These are phyloP conservation scores for Aspergillus versicolor DNA, from an alignment of 2,329 filamentous ascomycete genomes.

Conservation along the genomic window DNA sequence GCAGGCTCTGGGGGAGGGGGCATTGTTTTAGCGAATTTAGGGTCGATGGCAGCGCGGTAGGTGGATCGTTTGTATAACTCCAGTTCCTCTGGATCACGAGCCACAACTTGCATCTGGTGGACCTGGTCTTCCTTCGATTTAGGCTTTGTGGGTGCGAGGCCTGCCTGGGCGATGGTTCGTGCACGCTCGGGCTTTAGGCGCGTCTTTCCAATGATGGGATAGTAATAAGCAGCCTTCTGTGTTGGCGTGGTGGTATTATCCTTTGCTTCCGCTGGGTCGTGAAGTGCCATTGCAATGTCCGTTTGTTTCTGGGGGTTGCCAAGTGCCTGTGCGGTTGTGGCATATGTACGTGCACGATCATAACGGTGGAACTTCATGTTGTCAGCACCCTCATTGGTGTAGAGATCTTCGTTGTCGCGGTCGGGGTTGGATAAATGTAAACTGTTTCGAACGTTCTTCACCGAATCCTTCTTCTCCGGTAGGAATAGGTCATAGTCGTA, in stretches of 20 bases:
- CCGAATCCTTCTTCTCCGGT: slow-evolving; percentile 48
- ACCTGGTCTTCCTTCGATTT: slow-evolving; percentile 48
- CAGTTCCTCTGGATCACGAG: slow-evolving; percentile 51
- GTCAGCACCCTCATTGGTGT: slow-evolving; percentile 47
- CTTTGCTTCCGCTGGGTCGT: slow-evolving; percentile 46
- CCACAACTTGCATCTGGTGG: slow-evolving; percentile 53
- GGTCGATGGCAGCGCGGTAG: slow-evolving; percentile 48
- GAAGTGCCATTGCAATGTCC: slow-evolving; percentile 59
- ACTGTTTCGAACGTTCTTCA: slow-evolving; percentile 55
- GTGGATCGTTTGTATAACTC: slow-evolving; percentile 49
- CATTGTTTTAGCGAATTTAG: slow-evolving; percentile 39
- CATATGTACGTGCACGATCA: slow-evolving; percentile 60
- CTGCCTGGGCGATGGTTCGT: slow-evolving; percentile 44
- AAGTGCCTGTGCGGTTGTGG: slow-evolving; percentile 55
- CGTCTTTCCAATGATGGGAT: slow-evolving; percentile 59
- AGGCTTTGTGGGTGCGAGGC: slow-evolving; percentile 38
- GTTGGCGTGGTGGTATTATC: slow-evolving; percentile 25
- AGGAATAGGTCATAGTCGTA: slow-evolving; percentile 63
- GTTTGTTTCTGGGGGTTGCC: slow-evolving; percentile 54
- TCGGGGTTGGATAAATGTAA: slow-evolving; percentile 55
- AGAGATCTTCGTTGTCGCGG: slow-evolving; percentile 53
- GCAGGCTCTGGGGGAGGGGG: slow-evolving; percentile 30
- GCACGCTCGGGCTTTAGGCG: slow-evolving; percentile 52
- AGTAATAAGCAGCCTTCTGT: slow-evolving; percentile 61
- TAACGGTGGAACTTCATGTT: slow-evolving; percentile 52